Base-by-base conservation (phyloP, 352 stramenopile genomes). In the Globisporangium yorkense region DNA sequence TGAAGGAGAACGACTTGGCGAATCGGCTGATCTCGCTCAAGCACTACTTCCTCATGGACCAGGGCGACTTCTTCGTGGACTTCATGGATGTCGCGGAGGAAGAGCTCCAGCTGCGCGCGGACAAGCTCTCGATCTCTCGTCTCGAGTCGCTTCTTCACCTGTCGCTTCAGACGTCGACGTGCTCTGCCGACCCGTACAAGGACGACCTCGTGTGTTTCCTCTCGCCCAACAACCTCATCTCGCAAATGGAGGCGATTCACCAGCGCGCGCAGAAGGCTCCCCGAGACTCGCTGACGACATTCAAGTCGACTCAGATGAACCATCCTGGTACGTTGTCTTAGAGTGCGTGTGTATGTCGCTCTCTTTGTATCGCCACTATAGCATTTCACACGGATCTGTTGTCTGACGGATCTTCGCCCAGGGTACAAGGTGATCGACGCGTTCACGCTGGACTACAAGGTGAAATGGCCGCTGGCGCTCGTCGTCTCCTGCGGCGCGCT, bases 1-100 rank as follows among this genome's bases (percentile, higher is more conserved):
- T 95, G n/a, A 66, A 83, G 4, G 86, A 96, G 41, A 81, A 94
- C 43, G 81, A 96, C 56, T 58, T 97, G 7, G 68, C 81, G 48
- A 81, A 84, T 44, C 80, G 87, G 4, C 54, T 97, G 12, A 62
- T 71, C 21, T 96, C 94, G 16, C 74, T 99, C 59, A 98, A 98
- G 65, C 95, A 97, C 57, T 99, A 99, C 71, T 99, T 99, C 54
- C 72, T 99, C 6, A 92, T 99, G 70, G 96, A 99, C 62, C 96
- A 99, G 68, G 97, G 97, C 31, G 97, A 99, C 62, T 98, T 99
- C 59, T 98, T 99, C 57, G 89, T 98, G 15, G 89, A 99, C 61
- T 99, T 99, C 70, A 91, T 99, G 67, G 95, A 99, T 63, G 75
- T 92, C 5, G 97, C 97, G 0, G 95, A 98, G 65, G 79, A 84